Percentiles rank a stretch among this genome's conserved stretches.
phyloP scores from a whole-genome alignment of 768 basidiomycete genomes.

The Scleroderma bovista region DNA sequence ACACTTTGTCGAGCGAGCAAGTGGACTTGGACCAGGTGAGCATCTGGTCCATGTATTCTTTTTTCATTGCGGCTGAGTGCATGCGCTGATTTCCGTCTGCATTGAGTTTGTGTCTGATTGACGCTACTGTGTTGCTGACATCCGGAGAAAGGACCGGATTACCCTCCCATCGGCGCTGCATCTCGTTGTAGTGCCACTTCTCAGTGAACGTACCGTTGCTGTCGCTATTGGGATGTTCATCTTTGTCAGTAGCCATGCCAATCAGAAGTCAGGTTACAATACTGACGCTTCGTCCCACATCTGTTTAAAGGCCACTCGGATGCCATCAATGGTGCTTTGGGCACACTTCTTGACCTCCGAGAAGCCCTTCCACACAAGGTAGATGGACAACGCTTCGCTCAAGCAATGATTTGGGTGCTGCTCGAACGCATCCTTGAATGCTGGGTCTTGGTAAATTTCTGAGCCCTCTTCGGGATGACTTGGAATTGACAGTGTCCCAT shows the following conservation, averaged over 20 bases:
- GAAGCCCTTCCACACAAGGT: not conserved
- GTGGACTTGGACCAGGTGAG: not conserved
- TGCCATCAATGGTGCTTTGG: not conserved
- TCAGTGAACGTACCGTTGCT: constrained; percentile 23
- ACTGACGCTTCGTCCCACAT: constrained; percentile 1
- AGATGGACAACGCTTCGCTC: not conserved
- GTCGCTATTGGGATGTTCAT: not conserved
- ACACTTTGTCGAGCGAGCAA: not conserved
- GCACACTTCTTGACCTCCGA: not conserved
- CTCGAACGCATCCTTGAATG: not conserved
- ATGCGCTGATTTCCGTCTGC: constrained; percentile 15
- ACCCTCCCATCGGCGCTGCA: constrained; percentile 19
- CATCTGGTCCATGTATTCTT: not conserved
- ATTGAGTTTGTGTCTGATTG: constrained; percentile 17
- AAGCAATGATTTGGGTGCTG: not conserved
- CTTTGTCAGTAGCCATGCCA: not conserved
- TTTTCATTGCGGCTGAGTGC: constrained; percentile 24
- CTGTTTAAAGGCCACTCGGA: not conserved
- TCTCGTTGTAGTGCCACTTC: constrained; percentile 21
- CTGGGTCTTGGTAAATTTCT: not conserved
- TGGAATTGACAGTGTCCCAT: not conserved
- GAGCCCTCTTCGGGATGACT: not conserved
- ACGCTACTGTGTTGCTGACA: constrained; percentile 19
- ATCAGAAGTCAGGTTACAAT: not conserved
- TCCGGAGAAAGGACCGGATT: constrained; percentile 23